phyloP scores from a whole-genome alignment of 2,329 filamentous ascomycete genomes.

The Kalaharituber pfeilii region DNA sequence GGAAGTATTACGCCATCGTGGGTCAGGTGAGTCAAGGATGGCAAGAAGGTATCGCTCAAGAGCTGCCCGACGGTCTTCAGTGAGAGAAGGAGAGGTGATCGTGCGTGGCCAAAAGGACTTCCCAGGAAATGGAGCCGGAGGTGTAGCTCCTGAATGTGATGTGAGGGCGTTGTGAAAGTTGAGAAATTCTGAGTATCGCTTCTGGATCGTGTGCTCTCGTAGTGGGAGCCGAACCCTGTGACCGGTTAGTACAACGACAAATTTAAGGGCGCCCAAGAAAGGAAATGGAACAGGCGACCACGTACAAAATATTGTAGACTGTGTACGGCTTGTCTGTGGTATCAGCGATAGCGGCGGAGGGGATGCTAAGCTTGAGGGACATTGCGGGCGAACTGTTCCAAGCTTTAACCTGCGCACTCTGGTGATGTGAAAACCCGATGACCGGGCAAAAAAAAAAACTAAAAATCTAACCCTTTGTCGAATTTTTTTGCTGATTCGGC shows the following conservation, averaged over 20 bases:
- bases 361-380: constrained; percentile 47
- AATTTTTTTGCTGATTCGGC: too few species aligned
- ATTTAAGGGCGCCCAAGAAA: constrained; percentile 29
- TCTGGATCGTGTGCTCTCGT: constrained; percentile 56
- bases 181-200: constrained; percentile 68
- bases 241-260: constrained; percentile 60
- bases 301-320: constrained; percentile 18
- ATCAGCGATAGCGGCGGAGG: constrained; percentile 39
- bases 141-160: constrained; percentile 39
- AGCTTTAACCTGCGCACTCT: too few species aligned
- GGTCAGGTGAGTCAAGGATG: constrained; percentile 54
- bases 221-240: constrained; percentile 57
- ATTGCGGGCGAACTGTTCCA: constrained; percentile 24
- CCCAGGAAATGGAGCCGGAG: constrained; percentile 45
- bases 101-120: constrained; percentile 50
- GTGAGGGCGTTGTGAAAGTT: constrained; percentile 46
- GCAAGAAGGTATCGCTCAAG: constrained; percentile 55
- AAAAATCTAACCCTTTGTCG: too few species aligned
- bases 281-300: background rate
- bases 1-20: constrained; percentile 45
- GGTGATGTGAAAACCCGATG: too few species aligned
- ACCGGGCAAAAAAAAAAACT: too few species aligned
- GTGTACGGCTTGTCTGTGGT: constrained; percentile 19
- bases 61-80: constrained; percentile 48
- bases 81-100: constrained; percentile 48